These are phyloP conservation scores for Setaria italica DNA, from an alignment of 202 grass and related monocot species.

Conservation along the genomic window DNA sequence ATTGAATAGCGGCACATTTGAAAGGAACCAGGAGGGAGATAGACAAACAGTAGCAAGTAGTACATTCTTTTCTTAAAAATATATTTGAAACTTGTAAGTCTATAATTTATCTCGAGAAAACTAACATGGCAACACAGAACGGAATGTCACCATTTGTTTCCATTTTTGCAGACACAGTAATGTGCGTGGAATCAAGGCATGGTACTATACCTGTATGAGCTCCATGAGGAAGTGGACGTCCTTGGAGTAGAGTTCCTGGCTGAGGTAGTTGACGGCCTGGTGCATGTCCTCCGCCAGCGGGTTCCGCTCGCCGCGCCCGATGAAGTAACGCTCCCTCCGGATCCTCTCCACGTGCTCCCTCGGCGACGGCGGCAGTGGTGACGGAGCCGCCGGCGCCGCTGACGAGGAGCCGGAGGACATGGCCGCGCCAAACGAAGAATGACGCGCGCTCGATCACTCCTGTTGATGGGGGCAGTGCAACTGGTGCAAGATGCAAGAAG, in stretches of 20 bases:
- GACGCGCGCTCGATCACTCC: neutral
- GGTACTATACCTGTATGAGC: slow-evolving; percentile 52
- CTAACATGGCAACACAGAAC: too few relatives aligned
- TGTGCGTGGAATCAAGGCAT: neutral
- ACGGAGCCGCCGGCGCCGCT: neutral
- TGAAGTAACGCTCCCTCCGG: slow-evolving; percentile 50
- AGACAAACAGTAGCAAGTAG: too few relatives aligned
- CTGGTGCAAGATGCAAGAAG: neutral
- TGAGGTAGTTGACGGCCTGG: slow-evolving; percentile 57
- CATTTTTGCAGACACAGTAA: too few relatives aligned
- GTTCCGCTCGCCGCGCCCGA: slow-evolving; percentile 62
- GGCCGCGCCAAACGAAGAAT: neutral
- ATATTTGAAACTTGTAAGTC: too few relatives aligned
- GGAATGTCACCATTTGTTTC: too few relatives aligned
- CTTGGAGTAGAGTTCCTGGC: slow-evolving; percentile 68
- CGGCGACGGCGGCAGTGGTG: neutral
- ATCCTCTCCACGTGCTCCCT: slow-evolving; percentile 68
- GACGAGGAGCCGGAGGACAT: neutral
- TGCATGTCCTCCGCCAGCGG: slow-evolving; percentile 70
- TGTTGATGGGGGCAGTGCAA: neutral
- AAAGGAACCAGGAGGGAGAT: neutral
- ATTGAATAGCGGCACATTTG: neutral
- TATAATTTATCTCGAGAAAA: too few relatives aligned
- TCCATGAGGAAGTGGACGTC: slow-evolving; percentile 85
- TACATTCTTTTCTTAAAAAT: too few relatives aligned